These are phyloP conservation scores for Starmerella bombicola DNA, from an alignment of 805 yeast species.

Conservation along the genomic window DNA sequence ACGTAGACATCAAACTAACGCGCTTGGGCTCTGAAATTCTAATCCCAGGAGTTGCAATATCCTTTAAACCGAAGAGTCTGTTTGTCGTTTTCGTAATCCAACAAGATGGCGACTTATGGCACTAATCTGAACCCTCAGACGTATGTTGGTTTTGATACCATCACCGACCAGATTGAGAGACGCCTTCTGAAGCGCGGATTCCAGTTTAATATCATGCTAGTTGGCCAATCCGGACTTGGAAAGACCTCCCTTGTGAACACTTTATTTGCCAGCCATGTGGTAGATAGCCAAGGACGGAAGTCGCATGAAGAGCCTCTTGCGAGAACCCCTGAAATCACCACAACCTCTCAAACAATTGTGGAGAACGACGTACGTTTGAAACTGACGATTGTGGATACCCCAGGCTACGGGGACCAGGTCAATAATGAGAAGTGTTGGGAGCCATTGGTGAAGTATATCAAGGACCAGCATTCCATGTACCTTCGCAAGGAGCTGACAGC, in stretches of 20 bases:
- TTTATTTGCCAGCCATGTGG: slow-evolving; percentile 69
- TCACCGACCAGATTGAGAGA: slow-evolving; percentile 89
- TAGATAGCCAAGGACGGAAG: slow-evolving; percentile 61
- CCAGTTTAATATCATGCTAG: slow-evolving; percentile 87
- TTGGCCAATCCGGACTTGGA: slow-evolving; percentile 85
- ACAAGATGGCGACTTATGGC: slow-evolving; percentile 1
- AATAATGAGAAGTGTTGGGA: slow-evolving; percentile 96
- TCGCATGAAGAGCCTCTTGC: slow-evolving; percentile 57
- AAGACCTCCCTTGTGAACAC: slow-evolving; percentile 88
- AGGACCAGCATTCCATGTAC: slow-evolving; percentile 86
- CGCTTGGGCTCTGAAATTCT: too few species aligned
- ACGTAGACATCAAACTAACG: too few species aligned
- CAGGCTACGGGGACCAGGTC: slow-evolving; percentile 95
- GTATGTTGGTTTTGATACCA: slow-evolving; percentile 94
- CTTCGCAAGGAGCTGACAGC: slow-evolving; percentile 91
- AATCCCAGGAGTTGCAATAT: too few species aligned
- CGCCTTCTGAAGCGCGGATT: slow-evolving; percentile 85
- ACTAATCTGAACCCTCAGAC: slow-evolving; percentile 39
- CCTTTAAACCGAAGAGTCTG: too few species aligned
- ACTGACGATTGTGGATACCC: slow-evolving; percentile 86
- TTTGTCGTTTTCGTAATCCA: too few species aligned
- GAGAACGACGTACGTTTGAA: slow-evolving; percentile 83
- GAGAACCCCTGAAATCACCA: slow-evolving; percentile 69
- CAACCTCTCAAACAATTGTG: slow-evolving; percentile 37
- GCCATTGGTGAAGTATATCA: slow-evolving; percentile 83